A percentile compares a stretch with the other conserved stretches of the same genome.
Evolutionary conservation across 2,329 filamentous ascomycete species (phyloP).

Genomic region (Didymella keratinophila): DNA sequence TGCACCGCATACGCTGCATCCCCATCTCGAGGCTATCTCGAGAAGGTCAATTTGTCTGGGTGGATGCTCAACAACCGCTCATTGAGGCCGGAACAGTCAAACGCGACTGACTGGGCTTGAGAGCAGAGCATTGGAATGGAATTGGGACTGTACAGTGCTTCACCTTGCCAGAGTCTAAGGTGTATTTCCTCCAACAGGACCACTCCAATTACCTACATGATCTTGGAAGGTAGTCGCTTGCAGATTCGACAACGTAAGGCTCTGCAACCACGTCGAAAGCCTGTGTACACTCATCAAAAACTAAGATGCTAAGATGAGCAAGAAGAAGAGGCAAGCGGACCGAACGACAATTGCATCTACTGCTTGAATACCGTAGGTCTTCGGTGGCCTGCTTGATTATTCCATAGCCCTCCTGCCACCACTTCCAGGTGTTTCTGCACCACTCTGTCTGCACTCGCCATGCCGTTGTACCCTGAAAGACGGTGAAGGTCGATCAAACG

Average conservation of each 20-base stretch:
- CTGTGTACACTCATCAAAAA: not conserved
- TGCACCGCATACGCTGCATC: not conserved
- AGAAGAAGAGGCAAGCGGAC: not conserved
- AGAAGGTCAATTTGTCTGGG: not conserved
- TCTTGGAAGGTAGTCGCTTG: not conserved
- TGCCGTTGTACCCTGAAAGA: not conserved
- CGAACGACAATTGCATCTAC: not conserved
- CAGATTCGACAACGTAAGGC: not conserved
- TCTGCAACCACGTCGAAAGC: not conserved
- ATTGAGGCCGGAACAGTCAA: not conserved
- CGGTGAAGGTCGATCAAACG: conserved; percentile 12
- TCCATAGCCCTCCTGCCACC: not conserved
- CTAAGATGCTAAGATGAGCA: not conserved
- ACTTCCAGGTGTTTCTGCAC: not conserved
- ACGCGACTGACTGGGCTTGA: not conserved
- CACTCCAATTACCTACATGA: too few species aligned
- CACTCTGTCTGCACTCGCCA: not conserved
- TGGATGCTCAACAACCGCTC: not conserved
- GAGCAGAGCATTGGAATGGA: not conserved
- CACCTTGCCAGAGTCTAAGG: not conserved
- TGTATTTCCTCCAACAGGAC: not conserved
- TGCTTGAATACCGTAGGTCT: not conserved
- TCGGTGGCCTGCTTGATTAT: not conserved
- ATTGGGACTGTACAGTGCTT: not conserved
- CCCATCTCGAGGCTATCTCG: not conserved